Evolutionary conservation across 345 rosid genomes (phyloP).

Genomic region (Reutealis trisperma): DNA sequence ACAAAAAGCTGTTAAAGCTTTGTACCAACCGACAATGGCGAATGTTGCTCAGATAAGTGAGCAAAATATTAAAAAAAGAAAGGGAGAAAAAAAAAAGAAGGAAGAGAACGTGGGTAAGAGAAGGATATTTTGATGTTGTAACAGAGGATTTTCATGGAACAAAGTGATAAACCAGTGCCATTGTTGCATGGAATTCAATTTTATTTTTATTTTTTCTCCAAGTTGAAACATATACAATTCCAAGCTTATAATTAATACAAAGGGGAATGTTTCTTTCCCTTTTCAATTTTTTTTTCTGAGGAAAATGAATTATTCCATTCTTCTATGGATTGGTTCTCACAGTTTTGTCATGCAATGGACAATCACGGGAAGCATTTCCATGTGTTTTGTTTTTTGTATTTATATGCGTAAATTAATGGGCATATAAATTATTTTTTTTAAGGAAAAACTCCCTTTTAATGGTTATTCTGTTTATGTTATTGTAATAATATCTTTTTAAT

Average conservation of each 20-base stretch:
- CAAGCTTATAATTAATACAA: neutral
- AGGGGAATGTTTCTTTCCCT: neutral
- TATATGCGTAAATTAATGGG: too few relatives aligned
- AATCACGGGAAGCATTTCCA: neutral
- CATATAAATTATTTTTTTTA: too few relatives aligned
- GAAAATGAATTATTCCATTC: too few relatives aligned
- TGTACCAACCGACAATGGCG: slow-evolving; percentile 38
- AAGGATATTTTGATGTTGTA: neutral
- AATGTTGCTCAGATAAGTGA: slow-evolving; percentile 31
- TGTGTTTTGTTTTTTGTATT: too few relatives aligned
- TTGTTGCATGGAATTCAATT: neutral
- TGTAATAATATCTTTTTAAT: too few relatives aligned
- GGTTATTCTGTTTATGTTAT: too few relatives aligned
- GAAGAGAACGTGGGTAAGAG: slow-evolving; percentile 12
- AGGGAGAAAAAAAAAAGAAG: neutral
- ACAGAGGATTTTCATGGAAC: neutral
- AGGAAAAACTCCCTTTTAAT: too few relatives aligned
- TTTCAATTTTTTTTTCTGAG: too few relatives aligned
- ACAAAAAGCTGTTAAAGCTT: slow-evolving; percentile 27
- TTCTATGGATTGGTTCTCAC: neutral
- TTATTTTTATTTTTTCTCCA: neutral
- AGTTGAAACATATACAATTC: neutral
- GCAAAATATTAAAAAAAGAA: neutral
- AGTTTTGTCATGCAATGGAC: neutral
- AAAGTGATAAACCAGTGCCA: neutral